Base-by-base conservation (phyloP, 495 filamentous ascomycete genomes). In the Jackrogersella minutella region DNA sequence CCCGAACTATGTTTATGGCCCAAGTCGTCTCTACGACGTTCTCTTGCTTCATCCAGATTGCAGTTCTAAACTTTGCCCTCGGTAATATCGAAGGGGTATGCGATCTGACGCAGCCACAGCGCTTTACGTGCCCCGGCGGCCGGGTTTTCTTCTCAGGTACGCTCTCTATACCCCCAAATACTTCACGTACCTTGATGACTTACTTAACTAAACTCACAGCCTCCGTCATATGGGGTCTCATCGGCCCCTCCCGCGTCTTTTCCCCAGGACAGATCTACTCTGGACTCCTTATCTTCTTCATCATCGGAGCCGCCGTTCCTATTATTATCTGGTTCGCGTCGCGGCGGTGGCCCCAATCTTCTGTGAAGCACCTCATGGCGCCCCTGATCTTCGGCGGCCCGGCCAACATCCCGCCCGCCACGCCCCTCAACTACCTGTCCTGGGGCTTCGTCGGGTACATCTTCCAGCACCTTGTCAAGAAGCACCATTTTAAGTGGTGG, bases 321-420 rank as follows among this genome's bases (percentile, higher is more conserved):
- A 52, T 90, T 6, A 58, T 83, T 21, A 83, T 89, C 31, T 90
- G 86, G 70, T 71, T 83, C 9, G 78, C 81, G 2, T 82, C 84
- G 9, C 81, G 80, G 22, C 78, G 80, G n/a, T 87, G 79, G 51
- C 85, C 84, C 17, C 75, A 78, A 64, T 85, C 83, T 19, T 67
- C 72, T 0, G 60, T 83, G 5, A 83, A 83, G 33, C 87, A 85
- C 71, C 68, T 88, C 8, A 89, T 87, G 63, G 85, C 87, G 61
- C 89, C 89, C 0, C 77, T 92, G 0, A 87, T 90, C 41, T 90
- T 92, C 66, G 88, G 87, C 30, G 88, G 87, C 21, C 83, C 87
- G 61, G 84, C 83, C 6, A 60, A 75, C 1, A 88, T 91, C 24
- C 88, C 89, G 0, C 88, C 88, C 0, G 88, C 88, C 1, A 89